phyloP scores from a whole-genome alignment of 2,329 filamentous ascomycete species.

The Sporothrix brunneoviolacea region DNA sequence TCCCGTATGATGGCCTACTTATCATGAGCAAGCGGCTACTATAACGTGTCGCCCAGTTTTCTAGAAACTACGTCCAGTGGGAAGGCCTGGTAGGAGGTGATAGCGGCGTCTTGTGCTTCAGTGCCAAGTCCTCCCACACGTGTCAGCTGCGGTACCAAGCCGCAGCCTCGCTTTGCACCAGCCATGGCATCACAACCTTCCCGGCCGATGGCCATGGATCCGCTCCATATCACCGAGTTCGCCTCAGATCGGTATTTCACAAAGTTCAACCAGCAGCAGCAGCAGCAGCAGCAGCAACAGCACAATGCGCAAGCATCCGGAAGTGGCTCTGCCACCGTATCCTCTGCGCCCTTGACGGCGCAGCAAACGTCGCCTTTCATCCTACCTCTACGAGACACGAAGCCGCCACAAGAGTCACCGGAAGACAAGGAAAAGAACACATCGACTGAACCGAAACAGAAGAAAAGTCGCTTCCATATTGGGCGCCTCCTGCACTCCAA shows the following conservation, averaged over 20 bases:
- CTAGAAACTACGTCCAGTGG: background rate
- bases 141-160: too few relatives aligned
- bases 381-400: conserved; percentile 41
- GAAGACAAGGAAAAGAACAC: conserved; percentile 22
- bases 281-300: conserved; percentile 32
- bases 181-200: conserved; percentile 18
- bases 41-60: background rate
- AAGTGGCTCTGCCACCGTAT: conserved; percentile 18
- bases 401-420: conserved; percentile 22
- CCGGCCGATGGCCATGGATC: conserved; percentile 46
- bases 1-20: conserved; percentile 3
- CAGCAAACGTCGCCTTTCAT: conserved; percentile 38
- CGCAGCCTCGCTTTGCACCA: conserved; percentile 1
- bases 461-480: conserved; percentile 27
- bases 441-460: conserved; percentile 31
- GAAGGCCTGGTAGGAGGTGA: conserved; percentile 8
- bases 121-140: too few relatives aligned
- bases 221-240: conserved; percentile 58
- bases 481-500: conserved; percentile 16
- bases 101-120: background rate
- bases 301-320: conserved; percentile 21
- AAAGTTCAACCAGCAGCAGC: conserved; percentile 51
- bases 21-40: conserved; percentile 9
- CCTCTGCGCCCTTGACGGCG: conserved; percentile 22
- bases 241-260: conserved; percentile 58